Base-by-base conservation (phyloP, 768 basidiomycete species). In the Leccinum incarnatum region DNA sequence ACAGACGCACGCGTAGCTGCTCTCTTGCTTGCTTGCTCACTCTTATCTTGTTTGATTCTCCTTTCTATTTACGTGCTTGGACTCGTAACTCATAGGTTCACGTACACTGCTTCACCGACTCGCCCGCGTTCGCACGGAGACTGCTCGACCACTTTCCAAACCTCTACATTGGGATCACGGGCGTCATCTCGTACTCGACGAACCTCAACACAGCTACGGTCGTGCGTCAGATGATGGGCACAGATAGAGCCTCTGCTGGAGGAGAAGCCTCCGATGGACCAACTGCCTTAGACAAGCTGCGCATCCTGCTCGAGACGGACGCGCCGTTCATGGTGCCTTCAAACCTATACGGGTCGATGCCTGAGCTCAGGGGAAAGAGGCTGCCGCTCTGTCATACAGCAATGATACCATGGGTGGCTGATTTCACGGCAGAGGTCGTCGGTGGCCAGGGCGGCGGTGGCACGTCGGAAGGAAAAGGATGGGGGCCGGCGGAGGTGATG, bases 71-170 rank as follows among this genome's bases (percentile, higher is more conserved):
- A 21, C 27, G 32, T 2, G 40, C 9, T 21, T 34, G 1, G 12
- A 2, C 27, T 23, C 46, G 5, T 1, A 3, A 9, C 30, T 3
- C 37, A 42, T 59, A 91, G 86, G 86, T 95, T 29, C 93, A 95
- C 65, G 78, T 95, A 5, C 93, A 95, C 63, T 95, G 93, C 68
- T 95, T 90, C 72, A 93, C 92, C 2, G 92, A 94, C 69, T 78
- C 87, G 0, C 90, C 90, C 1, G 85, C 77, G 19, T 87, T 93
- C 62, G 93, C 87, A 0, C 77, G 77, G 40, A 80, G 87, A 3
- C 77, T 95, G 15, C 77, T 94, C 1, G 83, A 81, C 15, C 82
- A 91, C 64, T 95, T 93, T 69, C 84, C 89, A 0, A 91, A 93
- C 68, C 81, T 93, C 14, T 88, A 82, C 69, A 91, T 94, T 51